Evolutionary conservation across 2,329 filamentous ascomycete species (phyloP).

Genomic region (Aschersonia sp.): DNA sequence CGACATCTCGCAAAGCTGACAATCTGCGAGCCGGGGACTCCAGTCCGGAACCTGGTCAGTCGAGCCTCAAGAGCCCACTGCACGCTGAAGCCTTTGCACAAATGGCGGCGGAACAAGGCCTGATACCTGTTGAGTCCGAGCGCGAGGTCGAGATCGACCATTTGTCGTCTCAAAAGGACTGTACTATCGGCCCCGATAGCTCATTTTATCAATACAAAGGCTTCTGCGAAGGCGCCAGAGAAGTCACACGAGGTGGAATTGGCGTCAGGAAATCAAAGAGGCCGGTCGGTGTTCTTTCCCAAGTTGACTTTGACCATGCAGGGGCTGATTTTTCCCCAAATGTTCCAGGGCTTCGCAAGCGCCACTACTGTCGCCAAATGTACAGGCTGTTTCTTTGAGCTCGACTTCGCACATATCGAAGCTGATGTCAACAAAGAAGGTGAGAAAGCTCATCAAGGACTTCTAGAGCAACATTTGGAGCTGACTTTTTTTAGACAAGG

Average conservation of each 20-base stretch:
- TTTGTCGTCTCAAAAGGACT: conserved; percentile 14
- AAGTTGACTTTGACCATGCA: not conserved
- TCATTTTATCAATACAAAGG: conserved; percentile 39
- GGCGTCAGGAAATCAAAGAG: conserved; percentile 37
- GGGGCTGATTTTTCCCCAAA: not conserved
- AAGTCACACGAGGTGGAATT: conserved; percentile 29
- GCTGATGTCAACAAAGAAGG: conserved; percentile 32
- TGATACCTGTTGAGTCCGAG: conserved; percentile 10
- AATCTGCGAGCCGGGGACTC: not conserved
- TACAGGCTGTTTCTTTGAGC: conserved; percentile 35
- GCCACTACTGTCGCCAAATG: conserved; percentile 33
- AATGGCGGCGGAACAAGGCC: conserved; percentile 5
- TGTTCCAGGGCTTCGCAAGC: conserved; percentile 23
- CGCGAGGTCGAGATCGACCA: not conserved
- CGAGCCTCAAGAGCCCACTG: not conserved
- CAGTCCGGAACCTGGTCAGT: not conserved
- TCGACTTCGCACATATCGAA: conserved; percentile 37
- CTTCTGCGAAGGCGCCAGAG: conserved; percentile 39
- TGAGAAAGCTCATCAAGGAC: conserved; percentile 7
- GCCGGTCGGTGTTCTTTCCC: conserved; percentile 18
- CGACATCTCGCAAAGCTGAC: not conserved
- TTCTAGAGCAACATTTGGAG: not conserved
- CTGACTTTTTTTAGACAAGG: conserved; percentile 10
- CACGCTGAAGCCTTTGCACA: conserved; percentile 1
- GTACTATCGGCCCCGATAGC: conserved; percentile 26